Evolutionary conservation across 805 yeast species (phyloP), one percentile per base, ranked within the genome.

Genomic region (Pichia deserticola): DNA sequence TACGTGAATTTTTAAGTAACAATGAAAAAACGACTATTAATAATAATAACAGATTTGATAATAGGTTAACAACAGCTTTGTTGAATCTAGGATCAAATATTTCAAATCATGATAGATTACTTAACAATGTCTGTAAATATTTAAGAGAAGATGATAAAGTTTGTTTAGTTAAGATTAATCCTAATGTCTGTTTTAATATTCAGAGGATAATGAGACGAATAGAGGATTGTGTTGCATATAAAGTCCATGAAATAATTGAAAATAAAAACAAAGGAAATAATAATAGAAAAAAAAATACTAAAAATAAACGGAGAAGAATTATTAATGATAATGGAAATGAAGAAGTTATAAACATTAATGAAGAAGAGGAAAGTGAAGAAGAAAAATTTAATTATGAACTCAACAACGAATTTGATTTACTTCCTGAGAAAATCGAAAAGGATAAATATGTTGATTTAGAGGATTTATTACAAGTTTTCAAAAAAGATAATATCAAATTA

Each of bases 41-140:
- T 7, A 37, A 32, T 3, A 54, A 54, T 8, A 50, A 50, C 9
- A 54, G 55, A 39, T 60, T 72, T 29, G 58, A 57, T 10, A 51
- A 51, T 10, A 57, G 58, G 40, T 60, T 74, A 41, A 67, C 62
- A 29, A 64, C 74, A 6, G 68, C 70, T 10, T 59, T 75, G 45
- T 54, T 75, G 9, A 61, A 61, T 46, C 57, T 75, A 40, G 78
- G 77, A 3, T 65, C 77, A 4, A 74, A 73, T 51, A 64, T 71
- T 27, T 62, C 75, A 2, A 70, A 73, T 32, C 72, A 68, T 47
- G 61, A 71, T 28, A 66, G 71, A 33, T 50, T 68, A 36, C 60
- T 69, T 9, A 56, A 60, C 25, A 62, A 63, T 42, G 58, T 66
- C 29, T 54, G 54, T 28, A 53, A 50, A 7, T 56, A 59, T 42